These are phyloP conservation scores for Fusarium drepaniforme DNA, from an alignment of 2,329 filamentous ascomycete genomes.

Conservation along the genomic window DNA sequence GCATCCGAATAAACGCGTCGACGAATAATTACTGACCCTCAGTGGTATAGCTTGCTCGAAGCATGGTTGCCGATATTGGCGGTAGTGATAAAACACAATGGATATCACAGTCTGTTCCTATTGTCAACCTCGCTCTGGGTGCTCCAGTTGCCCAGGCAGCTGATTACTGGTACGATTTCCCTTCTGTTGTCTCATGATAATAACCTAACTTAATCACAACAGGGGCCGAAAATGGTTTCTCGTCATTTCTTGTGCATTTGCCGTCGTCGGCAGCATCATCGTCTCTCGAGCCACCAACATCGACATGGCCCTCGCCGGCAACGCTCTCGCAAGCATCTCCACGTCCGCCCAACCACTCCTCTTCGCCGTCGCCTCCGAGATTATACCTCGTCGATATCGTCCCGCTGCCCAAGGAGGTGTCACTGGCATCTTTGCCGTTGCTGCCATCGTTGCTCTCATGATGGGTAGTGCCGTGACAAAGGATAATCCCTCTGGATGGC, in stretches of 20 bases:
- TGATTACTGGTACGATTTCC: not conserved
- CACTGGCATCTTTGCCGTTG: not conserved
- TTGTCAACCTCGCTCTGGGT: not conserved
- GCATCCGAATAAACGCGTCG: not conserved
- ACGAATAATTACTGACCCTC: not conserved
- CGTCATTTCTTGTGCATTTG: not conserved
- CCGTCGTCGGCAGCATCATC: not conserved
- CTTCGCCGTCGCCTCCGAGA: not conserved
- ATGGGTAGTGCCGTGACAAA: not conserved
- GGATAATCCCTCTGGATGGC: not conserved
- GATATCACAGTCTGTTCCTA: not conserved
- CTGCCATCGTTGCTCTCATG: not conserved
- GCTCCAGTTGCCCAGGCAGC: not conserved
- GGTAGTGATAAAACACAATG: not conserved
- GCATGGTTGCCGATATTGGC: not conserved
- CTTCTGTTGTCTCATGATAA: not conserved
- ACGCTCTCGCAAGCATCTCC: not conserved
- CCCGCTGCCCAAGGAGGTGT: not conserved
- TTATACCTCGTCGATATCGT: not conserved
- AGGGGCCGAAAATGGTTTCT: not conserved
- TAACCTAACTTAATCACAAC: not conserved
- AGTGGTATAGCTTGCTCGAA: not conserved
- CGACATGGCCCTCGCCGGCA: not conserved
- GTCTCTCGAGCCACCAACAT: not conserved
- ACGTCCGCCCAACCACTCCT: not conserved